phyloP scores from a whole-genome alignment of 108 stramenopile species.

The Nitzschia sp. region DNA sequence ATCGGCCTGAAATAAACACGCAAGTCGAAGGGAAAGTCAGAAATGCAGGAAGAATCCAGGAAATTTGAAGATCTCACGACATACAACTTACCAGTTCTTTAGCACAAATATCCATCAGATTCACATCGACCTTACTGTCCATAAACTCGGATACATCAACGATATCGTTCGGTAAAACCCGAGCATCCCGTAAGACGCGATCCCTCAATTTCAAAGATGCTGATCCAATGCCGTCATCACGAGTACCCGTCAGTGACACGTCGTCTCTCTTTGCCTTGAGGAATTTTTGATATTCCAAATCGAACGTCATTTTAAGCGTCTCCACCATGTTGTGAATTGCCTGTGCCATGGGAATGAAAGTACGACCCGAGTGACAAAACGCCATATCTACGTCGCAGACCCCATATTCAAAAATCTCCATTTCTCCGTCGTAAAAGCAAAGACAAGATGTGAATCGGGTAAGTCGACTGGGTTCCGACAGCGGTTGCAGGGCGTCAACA shows the following conservation, averaged over 20 bases:
- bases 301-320: conserved; percentile 67
- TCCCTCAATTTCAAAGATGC: conserved; percentile 74
- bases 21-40: neutral
- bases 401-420: conserved; percentile 82
- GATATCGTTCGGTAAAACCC: conserved; percentile 85
- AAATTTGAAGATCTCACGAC: neutral
- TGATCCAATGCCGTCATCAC: conserved; percentile 34
- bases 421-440: conserved; percentile 88
- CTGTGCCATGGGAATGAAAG: conserved; percentile 69
- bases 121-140: conserved; percentile 84
- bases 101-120: conserved; percentile 88
- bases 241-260: conserved; percentile 24
- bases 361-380: conserved; percentile 64
- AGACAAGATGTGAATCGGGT: conserved; percentile 74
- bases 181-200: conserved; percentile 83
- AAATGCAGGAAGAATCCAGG: neutral
- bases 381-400: conserved; percentile 69
- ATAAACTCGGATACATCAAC: conserved; percentile 89
- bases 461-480: conserved; percentile 78
- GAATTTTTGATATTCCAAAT: conserved; percentile 80
- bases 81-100: conserved; percentile 45
- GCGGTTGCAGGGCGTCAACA: conserved; percentile 61
- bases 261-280: conserved; percentile 53
- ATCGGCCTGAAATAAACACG: conserved; percentile 35
- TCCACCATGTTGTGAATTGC: conserved; percentile 75